Evolutionary conservation across 176 grass and related monocot genomes (phyloP).

Genomic region (Carex myosuroides): DNA sequence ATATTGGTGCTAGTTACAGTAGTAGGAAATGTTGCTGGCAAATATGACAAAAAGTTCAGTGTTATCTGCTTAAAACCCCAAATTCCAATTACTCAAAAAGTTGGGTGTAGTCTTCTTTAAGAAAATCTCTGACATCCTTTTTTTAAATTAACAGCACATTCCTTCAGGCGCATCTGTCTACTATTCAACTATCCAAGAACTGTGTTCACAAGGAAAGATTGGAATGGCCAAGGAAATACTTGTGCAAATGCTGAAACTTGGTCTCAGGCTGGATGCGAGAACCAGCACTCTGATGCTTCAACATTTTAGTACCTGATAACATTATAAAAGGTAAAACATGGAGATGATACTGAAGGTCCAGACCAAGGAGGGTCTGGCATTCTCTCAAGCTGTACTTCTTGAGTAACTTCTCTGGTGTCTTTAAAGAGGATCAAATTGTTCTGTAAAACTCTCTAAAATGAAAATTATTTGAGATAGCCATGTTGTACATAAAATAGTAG

Average conservation of each 20-base stretch:
- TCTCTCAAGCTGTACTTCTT: not conserved
- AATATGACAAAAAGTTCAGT: not conserved
- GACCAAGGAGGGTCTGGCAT: not conserved
- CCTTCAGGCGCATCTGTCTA: constrained; percentile 60
- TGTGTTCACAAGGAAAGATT: constrained; percentile 60
- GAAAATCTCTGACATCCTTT: not conserved
- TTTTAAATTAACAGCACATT: constrained; percentile 30
- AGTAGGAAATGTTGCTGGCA: not conserved
- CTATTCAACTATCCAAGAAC: constrained; percentile 61
- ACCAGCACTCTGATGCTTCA: constrained; percentile 74
- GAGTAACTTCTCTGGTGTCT: not conserved
- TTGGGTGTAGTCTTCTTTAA: not conserved
- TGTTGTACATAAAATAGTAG: not conserved
- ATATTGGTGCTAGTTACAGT: not conserved
- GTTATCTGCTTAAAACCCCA: not conserved
- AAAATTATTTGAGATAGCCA: not conserved
- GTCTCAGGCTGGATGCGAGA: constrained; percentile 59
- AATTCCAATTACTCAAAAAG: not conserved
- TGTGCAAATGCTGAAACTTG: constrained; percentile 53
- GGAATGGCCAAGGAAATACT: constrained; percentile 48
- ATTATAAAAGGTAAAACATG: not conserved
- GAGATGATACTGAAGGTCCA: not conserved
- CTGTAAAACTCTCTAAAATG: not conserved
- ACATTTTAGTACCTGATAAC: constrained; percentile 26
- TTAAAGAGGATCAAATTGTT: not conserved